Conservation (phyloP, 2,329 filamentous ascomycete genomes). For the Nothopassalora personata region DNA sequence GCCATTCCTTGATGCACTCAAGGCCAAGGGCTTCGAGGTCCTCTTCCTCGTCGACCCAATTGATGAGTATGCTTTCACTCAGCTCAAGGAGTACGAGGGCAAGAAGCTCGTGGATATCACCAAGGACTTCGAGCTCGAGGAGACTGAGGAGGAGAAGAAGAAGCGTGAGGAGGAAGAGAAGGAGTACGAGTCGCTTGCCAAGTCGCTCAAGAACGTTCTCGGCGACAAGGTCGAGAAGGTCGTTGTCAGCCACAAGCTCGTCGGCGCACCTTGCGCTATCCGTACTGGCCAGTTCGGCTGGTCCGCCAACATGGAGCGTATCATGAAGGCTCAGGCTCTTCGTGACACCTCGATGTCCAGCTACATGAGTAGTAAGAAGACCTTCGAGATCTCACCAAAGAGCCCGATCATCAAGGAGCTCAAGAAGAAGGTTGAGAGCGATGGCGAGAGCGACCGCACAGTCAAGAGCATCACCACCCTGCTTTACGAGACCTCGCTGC, state of each 20-base stretch:
- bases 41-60: conserved; percentile 99
- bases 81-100: conserved; percentile 99
- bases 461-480: conserved; percentile 99
- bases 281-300: conserved; percentile 99
- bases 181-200: conserved; percentile 90
- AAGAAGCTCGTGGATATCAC: conserved; percentile 99
- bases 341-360: conserved; percentile 99
- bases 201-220: conserved; percentile 97
- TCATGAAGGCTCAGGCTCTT: conserved; percentile 99
- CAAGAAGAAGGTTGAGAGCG: conserved; percentile 96
- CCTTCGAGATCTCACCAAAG: conserved; percentile 99
- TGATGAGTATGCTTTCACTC: conserved; percentile 98
- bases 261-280: conserved; percentile 92
- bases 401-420: conserved; percentile 97
- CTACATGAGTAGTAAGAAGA: conserved; percentile 99
- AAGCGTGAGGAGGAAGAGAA: conserved; percentile 94
- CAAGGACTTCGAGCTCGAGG: conserved; percentile 99
- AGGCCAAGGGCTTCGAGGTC: conserved; percentile 99
- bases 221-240: conserved; percentile 99
- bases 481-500: conserved; percentile 95
- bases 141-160: conserved; percentile 99
- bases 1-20: conserved; percentile 96
- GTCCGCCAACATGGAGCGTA: conserved; percentile 99
- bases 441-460: conserved; percentile 96
- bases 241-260: conserved; percentile 95